Base-by-base conservation (phyloP, 176 grass and related monocot genomes). In the Carex pumila region DNA sequence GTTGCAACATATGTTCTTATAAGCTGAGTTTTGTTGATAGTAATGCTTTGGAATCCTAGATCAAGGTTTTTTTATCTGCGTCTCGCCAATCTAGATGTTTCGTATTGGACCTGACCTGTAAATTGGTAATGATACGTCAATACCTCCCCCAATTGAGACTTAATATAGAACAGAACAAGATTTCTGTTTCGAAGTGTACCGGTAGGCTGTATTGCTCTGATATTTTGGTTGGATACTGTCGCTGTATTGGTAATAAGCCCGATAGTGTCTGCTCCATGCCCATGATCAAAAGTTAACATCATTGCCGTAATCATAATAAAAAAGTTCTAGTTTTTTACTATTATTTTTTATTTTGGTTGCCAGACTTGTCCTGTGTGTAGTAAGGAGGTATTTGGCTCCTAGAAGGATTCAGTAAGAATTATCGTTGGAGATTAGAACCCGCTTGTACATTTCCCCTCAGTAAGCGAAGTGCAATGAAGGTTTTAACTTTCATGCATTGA, bases 321-420 rank as follows among this genome's bases (percentile, higher is more conserved):
- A 60, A 21, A 8, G 3, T 32, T 6, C 14, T 22, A 14, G 4
- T 79, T 62, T 50, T 32, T 61, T 53, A 43, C 39, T 56, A 56
- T 84, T 56, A 47, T 41, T 71, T 49, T 21, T 19, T 81, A 25
- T 81, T 67, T 19, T 30, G 72, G 72, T 79, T 53, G 36, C 21
- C 80, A 97, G 94, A 91, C 88, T 81, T 97, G 94, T 75, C 92
- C 94, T 49, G 85, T 97, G 59, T 97, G 94, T 87, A 79, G 77
- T 12, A 86, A 88, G 84, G 89, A 94, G 85, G 92, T 97, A 80
- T 90, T 88, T 79, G 79, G 84, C 29, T 94, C 87, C 3, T 81
- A 86, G 82, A 37, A 45, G 65, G 71, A 43, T 85, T 57, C 61
- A 8, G 47, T 32, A 53, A 76, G 72, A 32, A 54, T 76, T 12